Evolutionary conservation across 1,139 yeast genomes (phyloP).

Genomic region (Hyphopichia khmerensis): DNA sequence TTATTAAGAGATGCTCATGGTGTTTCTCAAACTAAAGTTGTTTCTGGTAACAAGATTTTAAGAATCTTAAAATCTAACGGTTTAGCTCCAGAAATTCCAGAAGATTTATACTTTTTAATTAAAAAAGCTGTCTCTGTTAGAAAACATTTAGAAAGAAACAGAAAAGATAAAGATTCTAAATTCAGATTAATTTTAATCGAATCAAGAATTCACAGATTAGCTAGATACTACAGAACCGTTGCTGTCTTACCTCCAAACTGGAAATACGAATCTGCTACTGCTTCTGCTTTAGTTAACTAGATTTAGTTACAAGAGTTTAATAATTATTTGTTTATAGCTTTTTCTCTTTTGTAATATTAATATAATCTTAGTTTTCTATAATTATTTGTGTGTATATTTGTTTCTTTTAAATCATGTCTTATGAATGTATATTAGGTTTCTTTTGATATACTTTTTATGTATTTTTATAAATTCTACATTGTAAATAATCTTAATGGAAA

Average conservation of each 20-base stretch:
- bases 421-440: not conserved
- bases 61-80: conserved; percentile 99
- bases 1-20: conserved; percentile 99
- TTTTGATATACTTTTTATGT: not conserved
- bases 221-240: conserved; percentile 99
- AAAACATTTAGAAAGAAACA: conserved; percentile 99
- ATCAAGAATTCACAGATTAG: conserved; percentile 99
- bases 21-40: conserved; percentile 95
- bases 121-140: conserved; percentile 99
- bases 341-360: not conserved
- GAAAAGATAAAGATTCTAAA: conserved; percentile 99
- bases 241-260: conserved; percentile 99
- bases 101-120: conserved; percentile 97
- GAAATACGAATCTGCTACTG: conserved; percentile 99
- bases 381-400: not conserved
- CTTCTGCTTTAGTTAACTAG: conserved; percentile 99
- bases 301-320: conserved; percentile 13
- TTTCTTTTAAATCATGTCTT: not conserved
- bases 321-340: not conserved
- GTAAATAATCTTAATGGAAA: not conserved
- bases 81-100: conserved; percentile 99
- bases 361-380: not conserved
- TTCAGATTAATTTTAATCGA: conserved; percentile 99
- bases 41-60: conserved; percentile 99
- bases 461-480: not conserved